A percentile compares a stretch with the other conserved stretches of the same genome.
Evolutionary conservation across 139 green algal genomes (phyloP).

Genomic region (Yamagishiella unicocca): DNA sequence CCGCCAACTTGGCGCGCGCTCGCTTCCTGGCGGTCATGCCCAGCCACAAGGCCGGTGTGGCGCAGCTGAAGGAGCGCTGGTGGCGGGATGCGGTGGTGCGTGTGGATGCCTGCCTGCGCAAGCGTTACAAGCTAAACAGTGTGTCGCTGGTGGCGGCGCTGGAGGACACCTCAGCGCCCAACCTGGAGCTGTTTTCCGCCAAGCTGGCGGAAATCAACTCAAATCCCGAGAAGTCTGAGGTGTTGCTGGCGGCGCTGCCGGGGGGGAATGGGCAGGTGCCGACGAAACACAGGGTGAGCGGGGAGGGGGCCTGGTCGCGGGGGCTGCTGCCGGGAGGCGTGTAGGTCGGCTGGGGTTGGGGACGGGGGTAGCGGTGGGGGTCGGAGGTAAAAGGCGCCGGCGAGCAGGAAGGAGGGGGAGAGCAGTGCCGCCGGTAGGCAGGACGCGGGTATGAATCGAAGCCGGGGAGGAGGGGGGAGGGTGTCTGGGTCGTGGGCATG

Average conservation of each 20-base stretch:
- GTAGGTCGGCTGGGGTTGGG: no score
- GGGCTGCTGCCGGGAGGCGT: no score
- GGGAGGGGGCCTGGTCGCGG: no score
- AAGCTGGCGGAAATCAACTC: constrained; percentile 23
- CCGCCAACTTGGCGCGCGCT: constrained; percentile 2
- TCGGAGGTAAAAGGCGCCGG: no score
- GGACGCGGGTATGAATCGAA: no score
- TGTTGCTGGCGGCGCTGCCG: constrained; percentile 22
- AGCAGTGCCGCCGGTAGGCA: no score
- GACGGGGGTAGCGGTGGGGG: no score
- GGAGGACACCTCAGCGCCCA: constrained; percentile 27
- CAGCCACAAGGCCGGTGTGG: constrained; percentile 1
- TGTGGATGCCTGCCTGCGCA: constrained; percentile 4
- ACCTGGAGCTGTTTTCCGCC: background rate
- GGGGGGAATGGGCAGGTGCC: no score
- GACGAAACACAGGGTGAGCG: no score
- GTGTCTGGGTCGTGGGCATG: no score
- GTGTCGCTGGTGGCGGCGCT: background rate
- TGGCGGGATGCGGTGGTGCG: constrained; percentile 44
- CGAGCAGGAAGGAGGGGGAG: no score
- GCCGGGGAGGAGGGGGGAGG: no score
- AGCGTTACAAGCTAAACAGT: constrained; percentile 16
- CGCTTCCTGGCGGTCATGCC: constrained; percentile 12
- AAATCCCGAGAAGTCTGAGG: constrained; percentile 32
- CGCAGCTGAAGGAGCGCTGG: constrained; percentile 42